phyloP scores from a whole-genome alignment of 73 alveolate genomes.

The Stentor coeruleus region DNA sequence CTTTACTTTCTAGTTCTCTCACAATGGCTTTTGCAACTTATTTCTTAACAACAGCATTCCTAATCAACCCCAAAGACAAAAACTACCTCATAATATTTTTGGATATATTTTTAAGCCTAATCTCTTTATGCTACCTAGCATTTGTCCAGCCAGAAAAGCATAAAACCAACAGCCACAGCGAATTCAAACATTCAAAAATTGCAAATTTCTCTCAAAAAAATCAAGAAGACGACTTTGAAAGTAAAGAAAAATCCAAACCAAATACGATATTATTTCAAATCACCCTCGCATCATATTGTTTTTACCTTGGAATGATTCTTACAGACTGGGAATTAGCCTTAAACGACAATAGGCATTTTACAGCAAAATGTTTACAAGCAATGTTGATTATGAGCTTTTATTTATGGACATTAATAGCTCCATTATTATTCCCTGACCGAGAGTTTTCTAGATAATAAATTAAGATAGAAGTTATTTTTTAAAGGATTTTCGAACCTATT shows the following conservation, averaged over 20 bases:
- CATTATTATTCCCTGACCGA: neutral
- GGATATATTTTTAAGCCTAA: neutral
- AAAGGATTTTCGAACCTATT: constrained; percentile 19
- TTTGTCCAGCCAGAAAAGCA: neutral
- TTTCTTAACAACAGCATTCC: neutral
- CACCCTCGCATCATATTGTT: neutral
- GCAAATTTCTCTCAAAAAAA: no score
- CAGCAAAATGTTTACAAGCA: neutral
- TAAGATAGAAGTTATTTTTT: neutral
- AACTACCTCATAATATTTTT: no score
- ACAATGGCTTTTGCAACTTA: neutral
- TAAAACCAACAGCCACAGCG: neutral
- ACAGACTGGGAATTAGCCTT: neutral
- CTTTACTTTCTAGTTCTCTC: neutral
- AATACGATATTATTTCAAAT: neutral
- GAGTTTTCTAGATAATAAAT: no score
- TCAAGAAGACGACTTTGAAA: neutral
- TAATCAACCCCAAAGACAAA: neutral
- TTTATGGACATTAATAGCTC: neutral
- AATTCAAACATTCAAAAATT: neutral
- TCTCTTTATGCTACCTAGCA: neutral
- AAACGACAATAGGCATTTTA: no score
- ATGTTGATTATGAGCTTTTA: neutral
- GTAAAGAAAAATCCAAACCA: neutral
- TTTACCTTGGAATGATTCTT: neutral